Base-by-base conservation (phyloP, 768 basidiomycete genomes). In the Holtermannia corniformis region DNA sequence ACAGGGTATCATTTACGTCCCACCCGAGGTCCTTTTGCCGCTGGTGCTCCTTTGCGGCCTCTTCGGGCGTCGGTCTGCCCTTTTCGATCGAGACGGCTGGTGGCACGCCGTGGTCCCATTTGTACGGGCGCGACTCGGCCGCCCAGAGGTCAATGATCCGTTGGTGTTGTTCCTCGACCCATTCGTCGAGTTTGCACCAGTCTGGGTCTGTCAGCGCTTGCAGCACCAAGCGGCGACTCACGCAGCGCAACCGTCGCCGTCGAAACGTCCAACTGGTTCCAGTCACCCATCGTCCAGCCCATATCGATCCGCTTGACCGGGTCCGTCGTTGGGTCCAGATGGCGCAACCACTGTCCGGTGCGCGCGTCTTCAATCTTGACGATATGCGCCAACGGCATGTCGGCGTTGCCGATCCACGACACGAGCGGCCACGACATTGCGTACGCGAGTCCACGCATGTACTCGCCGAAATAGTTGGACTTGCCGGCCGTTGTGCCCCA, bases 281-380 rank as follows among this genome's bases (percentile, higher is more conserved):
- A 72, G 51, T 73, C 72, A 1, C 71, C 72, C 72, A 73, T 73
- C 24, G 64, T 70, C 68, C 68, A 73, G 27, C 70, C 70, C 59
- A 68, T 66, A 60, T 72, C 72, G 37, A 72, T 65, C 47, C 70
- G 52, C 10, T 56, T 37, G 7, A 73, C 64, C 20, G 72, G 70
- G 57, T 73, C 72, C 24, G 64, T 63, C 22, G 64, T 59, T 3
- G 70, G 67, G 51, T 73, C 68, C 5, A 73, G 52, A 48, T 65
- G 64, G n/a, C 71, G 53, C n/a, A 73, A 55, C 71, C 71, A 73
- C 47, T 73, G 72, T 5, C 68, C 66, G 23, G 72, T 72, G 13
- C 71, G 55, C 4, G 72, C 72, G 58, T 73, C 72, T 51, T 73
- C 72, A 21, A 71, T 71, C 44, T 72, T 72, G 45, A 60, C 61